Conservation (phyloP, 257 asterid species). For the Fraxinus excelsior region DNA sequence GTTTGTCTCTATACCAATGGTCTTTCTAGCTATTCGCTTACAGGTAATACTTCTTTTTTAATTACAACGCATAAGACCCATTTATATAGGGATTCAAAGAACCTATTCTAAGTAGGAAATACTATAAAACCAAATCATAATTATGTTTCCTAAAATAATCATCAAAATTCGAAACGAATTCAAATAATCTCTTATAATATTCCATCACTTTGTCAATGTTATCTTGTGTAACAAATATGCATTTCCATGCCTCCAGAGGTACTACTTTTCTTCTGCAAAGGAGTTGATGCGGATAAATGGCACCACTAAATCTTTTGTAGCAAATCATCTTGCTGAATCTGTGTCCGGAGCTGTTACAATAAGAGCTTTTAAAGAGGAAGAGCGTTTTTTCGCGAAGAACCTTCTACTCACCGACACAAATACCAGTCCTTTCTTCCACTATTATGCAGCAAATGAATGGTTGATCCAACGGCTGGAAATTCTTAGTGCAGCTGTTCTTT, state of each 20-base stretch:
- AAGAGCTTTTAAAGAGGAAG: conserved; percentile 85
- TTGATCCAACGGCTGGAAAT: conserved; percentile 80
- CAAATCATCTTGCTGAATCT: conserved; percentile 93
- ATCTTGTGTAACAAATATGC: conserved; percentile 16
- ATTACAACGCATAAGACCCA: too few relatives aligned
- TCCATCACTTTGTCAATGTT: neutral
- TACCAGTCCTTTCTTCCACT: conserved; percentile 87
- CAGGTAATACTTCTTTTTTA: conserved; percentile 52
- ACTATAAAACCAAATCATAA: too few relatives aligned
- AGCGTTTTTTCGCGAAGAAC: conserved; percentile 70
- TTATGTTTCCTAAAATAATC: too few relatives aligned
- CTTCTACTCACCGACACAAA: conserved; percentile 78
- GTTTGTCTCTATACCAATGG: conserved; percentile 81
- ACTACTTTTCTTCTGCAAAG: conserved; percentile 84
- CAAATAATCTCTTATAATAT: too few relatives aligned
- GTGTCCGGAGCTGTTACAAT: conserved; percentile 80
- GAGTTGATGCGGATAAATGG: conserved; percentile 94
- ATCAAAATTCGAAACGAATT: too few relatives aligned
- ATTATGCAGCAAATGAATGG: conserved; percentile 94
- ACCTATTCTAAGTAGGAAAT: too few relatives aligned
- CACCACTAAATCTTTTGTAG: conserved; percentile 88
- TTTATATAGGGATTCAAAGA: too few relatives aligned
- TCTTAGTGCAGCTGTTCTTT: conserved; percentile 73
- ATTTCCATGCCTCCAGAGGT: conserved; percentile 50
- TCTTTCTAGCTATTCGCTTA: conserved; percentile 70